These are phyloP conservation scores for Chaetomidium leptoderma DNA, from an alignment of 495 filamentous ascomycete genomes.

Conservation along the genomic window DNA sequence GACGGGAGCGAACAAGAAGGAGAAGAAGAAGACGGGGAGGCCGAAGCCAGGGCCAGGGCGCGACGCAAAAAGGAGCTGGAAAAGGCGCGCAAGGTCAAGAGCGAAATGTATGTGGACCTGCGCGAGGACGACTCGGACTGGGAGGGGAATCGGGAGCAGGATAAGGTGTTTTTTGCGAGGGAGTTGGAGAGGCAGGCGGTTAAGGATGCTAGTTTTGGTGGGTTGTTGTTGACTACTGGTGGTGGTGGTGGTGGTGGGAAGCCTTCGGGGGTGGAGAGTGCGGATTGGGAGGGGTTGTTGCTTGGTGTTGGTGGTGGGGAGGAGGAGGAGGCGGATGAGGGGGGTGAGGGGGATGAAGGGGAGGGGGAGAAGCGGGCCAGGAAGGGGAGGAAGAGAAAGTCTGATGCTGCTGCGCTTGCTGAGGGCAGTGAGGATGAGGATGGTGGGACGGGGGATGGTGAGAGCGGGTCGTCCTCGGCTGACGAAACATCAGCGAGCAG, in stretches of 20 bases:
- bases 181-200: constrained; percentile 48
- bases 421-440: constrained; percentile 17
- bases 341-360: not conserved
- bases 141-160: constrained; percentile 50
- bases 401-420: constrained; percentile 1
- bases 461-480: not conserved
- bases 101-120: constrained; percentile 69
- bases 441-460: constrained; percentile 3
- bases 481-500: not conserved
- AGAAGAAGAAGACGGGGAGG: constrained; percentile 32
- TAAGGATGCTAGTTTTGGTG: constrained; percentile 32
- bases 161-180: constrained; percentile 56
- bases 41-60: constrained; percentile 44
- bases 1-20: constrained; percentile 33
- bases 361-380: constrained; percentile 7
- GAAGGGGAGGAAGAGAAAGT: constrained; percentile 17
- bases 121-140: constrained; percentile 78
- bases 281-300: constrained; percentile 18
- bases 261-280: constrained; percentile 1
- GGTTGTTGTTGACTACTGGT: constrained; percentile 1
- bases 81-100: constrained; percentile 75
- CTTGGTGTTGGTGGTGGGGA: constrained; percentile 12
- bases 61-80: constrained; percentile 57
- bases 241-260: not conserved
- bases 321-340: constrained; percentile 3